These are phyloP conservation scores for Macadamia tetraphylla DNA, from an alignment of 164 flowering plant genomes.

Conservation along the genomic window DNA sequence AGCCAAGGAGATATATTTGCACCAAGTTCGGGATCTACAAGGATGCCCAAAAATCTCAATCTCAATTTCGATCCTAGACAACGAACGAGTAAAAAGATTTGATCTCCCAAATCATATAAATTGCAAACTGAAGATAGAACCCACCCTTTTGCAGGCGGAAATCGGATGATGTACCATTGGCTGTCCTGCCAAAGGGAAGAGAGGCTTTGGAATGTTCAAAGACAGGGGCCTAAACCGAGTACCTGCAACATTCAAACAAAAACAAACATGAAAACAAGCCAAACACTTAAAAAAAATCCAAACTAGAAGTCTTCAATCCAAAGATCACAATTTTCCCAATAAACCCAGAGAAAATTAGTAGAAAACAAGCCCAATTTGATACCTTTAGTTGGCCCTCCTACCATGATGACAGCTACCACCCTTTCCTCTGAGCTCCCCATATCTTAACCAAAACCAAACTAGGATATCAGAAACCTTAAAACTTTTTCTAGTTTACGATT, in stretches of 20 bases:
- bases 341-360: too few relatives aligned
- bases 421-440: conserved; percentile 70
- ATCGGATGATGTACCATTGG: conserved; percentile 98
- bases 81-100: neutral
- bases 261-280: neutral
- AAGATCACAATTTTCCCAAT: neutral
- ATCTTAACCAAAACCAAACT: conserved; percentile 3
- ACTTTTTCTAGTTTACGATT: too few relatives aligned
- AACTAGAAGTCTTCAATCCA: neutral
- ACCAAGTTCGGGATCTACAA: conserved; percentile 82
- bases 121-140: neutral
- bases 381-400: conserved; percentile 97
- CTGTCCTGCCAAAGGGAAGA: conserved; percentile 91
- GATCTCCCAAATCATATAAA: neutral
- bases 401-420: conserved; percentile 94
- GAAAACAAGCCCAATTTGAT: conserved; percentile 1
- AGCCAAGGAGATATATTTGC: conserved; percentile 89
- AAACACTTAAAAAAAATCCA: neutral
- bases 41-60: neutral
- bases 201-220: conserved; percentile 84
- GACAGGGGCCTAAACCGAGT: conserved; percentile 91
- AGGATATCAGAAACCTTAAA: conserved; percentile 8
- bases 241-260: conserved; percentile 36
- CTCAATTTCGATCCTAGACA: neutral
- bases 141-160: conserved; percentile 88